Conservation (phyloP, 495 filamentous ascomycete genomes). For the Xylaria nigripes region DNA sequence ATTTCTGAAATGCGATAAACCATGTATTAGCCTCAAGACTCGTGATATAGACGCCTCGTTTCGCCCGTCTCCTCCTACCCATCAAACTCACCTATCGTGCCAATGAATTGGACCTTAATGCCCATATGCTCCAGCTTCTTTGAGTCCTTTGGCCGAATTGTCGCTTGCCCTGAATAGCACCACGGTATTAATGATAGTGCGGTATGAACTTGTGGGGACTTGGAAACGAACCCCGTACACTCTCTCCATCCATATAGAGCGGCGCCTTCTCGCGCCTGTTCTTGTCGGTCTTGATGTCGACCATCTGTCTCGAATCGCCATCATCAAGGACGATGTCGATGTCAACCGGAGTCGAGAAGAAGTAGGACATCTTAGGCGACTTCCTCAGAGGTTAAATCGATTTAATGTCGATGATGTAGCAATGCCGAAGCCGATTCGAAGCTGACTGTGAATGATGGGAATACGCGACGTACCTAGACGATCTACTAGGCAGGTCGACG, state of each 20-base stretch:
- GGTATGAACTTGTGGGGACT: too few species aligned
- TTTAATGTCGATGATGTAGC: not conserved
- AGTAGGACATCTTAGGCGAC: conserved; percentile 73
- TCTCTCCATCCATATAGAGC: conserved; percentile 96
- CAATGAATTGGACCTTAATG: conserved; percentile 99
- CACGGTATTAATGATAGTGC: not conserved
- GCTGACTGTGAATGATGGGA: not conserved
- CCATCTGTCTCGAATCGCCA: conserved; percentile 82
- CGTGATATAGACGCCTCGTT: not conserved
- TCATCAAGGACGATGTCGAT: conserved; percentile 98
- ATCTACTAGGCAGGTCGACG: too few species aligned
- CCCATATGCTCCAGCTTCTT: conserved; percentile 96
- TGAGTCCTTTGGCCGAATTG: conserved; percentile 94
- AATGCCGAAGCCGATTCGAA: not conserved
- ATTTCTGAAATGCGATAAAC: conserved; percentile 51
- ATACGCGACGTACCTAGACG: not conserved
- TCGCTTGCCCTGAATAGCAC: conserved; percentile 57
- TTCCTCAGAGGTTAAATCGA: not conserved
- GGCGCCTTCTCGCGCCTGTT: conserved; percentile 92
- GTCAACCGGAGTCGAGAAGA: conserved; percentile 95
- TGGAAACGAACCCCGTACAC: conserved; percentile 54
- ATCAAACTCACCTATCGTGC: conserved; percentile 73
- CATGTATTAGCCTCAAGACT: conserved; percentile 2
- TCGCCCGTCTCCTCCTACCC: not conserved
- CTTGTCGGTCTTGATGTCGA: conserved; percentile 98